phyloP scores from a whole-genome alignment of 1,284 basidiomycete genomes.

The Cerrena zonata region DNA sequence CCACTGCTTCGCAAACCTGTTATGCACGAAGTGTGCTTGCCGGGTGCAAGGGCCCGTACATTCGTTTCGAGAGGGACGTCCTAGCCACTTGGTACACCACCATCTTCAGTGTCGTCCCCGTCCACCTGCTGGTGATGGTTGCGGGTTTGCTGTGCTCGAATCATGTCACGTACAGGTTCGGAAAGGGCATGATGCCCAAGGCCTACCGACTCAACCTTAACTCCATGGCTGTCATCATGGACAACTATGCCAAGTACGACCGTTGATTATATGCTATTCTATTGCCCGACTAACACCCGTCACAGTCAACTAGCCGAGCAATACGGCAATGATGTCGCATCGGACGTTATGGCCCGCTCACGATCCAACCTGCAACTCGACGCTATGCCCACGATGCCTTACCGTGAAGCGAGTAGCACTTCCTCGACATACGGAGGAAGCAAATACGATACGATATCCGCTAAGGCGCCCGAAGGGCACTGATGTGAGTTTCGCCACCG shows the following conservation, averaged over 20 bases:
- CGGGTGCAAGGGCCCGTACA: slow-evolving; percentile 53
- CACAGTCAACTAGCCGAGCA: slow-evolving; percentile 40
- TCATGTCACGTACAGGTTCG: slow-evolving; percentile 62
- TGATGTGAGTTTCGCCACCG: too few relatives aligned
- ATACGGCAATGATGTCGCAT: slow-evolving; percentile 39
- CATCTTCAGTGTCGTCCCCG: slow-evolving; percentile 50
- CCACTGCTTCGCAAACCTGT: slow-evolving; percentile 50
- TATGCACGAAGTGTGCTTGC: slow-evolving; percentile 50
- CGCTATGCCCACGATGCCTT: slow-evolving; percentile 27
- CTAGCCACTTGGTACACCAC: slow-evolving; percentile 51
- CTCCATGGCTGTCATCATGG: slow-evolving; percentile 58
- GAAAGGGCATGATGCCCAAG: slow-evolving; percentile 62
- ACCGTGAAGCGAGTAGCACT: slow-evolving; percentile 16
- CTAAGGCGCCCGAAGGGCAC: slow-evolving; percentile 7
- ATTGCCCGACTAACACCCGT: slow-evolving; percentile 5
- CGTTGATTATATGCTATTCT: neutral
- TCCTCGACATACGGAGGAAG: slow-evolving; percentile 16
- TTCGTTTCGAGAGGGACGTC: slow-evolving; percentile 43
- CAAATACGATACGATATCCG: slow-evolving; percentile 20
- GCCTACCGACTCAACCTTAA: slow-evolving; percentile 53
- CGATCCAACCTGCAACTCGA: slow-evolving; percentile 34
- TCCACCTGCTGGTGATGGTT: slow-evolving; percentile 47
- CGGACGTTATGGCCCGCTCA: slow-evolving; percentile 35
- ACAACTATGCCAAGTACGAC: slow-evolving; percentile 53
- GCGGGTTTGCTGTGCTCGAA: slow-evolving; percentile 52